These are phyloP conservation scores for Pseudomonodictys pantanalensis DNA, from an alignment of 495 filamentous ascomycete species.

Conservation along the genomic window DNA sequence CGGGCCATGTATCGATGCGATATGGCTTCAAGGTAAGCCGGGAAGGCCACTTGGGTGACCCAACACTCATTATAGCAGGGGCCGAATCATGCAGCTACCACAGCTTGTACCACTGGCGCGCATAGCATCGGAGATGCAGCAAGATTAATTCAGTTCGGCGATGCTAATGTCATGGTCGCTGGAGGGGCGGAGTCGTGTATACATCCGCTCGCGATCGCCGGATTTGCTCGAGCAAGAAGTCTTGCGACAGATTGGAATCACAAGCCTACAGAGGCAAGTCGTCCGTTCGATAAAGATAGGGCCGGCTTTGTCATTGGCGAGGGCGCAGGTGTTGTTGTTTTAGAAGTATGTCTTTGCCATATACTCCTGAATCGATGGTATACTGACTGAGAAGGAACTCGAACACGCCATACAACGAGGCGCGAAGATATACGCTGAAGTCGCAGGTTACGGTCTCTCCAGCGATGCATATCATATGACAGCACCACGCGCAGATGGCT, in stretches of 20 bases:
- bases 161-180: conserved; percentile 92
- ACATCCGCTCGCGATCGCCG: conserved; percentile 86
- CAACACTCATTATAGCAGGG: conserved; percentile 50
- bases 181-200: conserved; percentile 95
- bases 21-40: conserved; percentile 67
- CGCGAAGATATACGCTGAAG: conserved; percentile 82
- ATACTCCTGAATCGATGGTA: not conserved
- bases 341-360: conserved; percentile 56
- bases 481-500: conserved; percentile 75
- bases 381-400: conserved; percentile 56
- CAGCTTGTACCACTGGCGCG: conserved; percentile 91
- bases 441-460: conserved; percentile 83
- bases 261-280: conserved; percentile 66
- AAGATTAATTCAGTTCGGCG: conserved; percentile 83
- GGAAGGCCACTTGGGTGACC: not conserved
- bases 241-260: conserved; percentile 79
- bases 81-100: conserved; percentile 86
- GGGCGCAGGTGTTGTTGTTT: conserved; percentile 79
- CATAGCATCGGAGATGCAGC: conserved; percentile 92
- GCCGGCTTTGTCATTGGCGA: conserved; percentile 90
- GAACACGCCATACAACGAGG: conserved; percentile 79
- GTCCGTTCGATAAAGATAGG: conserved; percentile 83
- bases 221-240: conserved; percentile 83
- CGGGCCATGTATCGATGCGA: conserved; percentile 91
- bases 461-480: conserved; percentile 92